These are phyloP conservation scores for Strobilomyces confusus DNA, from an alignment of 768 basidiomycete species.

Conservation along the genomic window DNA sequence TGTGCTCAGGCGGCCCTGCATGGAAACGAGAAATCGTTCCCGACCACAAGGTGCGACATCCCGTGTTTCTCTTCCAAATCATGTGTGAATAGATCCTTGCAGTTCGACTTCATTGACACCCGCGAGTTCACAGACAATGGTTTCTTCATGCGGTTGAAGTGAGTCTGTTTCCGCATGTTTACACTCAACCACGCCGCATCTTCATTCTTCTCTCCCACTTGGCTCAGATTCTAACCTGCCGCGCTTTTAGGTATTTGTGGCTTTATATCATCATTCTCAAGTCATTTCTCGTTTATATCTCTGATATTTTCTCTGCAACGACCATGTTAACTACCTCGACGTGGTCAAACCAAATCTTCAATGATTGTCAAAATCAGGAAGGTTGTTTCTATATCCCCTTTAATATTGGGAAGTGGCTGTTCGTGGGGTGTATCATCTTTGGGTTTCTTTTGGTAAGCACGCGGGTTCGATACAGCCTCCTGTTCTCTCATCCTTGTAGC, in stretches of 20 bases:
- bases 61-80: not conserved
- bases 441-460: constrained; percentile 85
- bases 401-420: constrained; percentile 89
- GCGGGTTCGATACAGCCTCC: not conserved
- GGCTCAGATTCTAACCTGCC: constrained; percentile 6
- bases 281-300: constrained; percentile 92
- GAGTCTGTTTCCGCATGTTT: constrained; percentile 18
- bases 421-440: constrained; percentile 97
- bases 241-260: constrained; percentile 73
- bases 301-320: constrained; percentile 96
- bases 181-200: not conserved
- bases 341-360: constrained; percentile 92
- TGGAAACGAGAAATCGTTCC: constrained; percentile 98
- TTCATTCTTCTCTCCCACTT: not conserved
- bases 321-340: constrained; percentile 90
- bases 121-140: constrained; percentile 89
- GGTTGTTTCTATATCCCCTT: constrained; percentile 88
- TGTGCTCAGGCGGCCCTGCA: constrained; percentile 61
- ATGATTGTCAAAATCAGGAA: constrained; percentile 56
- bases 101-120: constrained; percentile 98
- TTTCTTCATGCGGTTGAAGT: constrained; percentile 86
- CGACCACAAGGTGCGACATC: constrained; percentile 82
- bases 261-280: constrained; percentile 92
- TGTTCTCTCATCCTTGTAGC: constrained; percentile 38
- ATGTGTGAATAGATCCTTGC: constrained; percentile 3